A percentile compares a stretch with the other conserved stretches of the same genome.
These are phyloP conservation scores for Neonectria sp. DNA, from an alignment of 2,329 filamentous ascomycete species.

Conservation along the genomic window DNA sequence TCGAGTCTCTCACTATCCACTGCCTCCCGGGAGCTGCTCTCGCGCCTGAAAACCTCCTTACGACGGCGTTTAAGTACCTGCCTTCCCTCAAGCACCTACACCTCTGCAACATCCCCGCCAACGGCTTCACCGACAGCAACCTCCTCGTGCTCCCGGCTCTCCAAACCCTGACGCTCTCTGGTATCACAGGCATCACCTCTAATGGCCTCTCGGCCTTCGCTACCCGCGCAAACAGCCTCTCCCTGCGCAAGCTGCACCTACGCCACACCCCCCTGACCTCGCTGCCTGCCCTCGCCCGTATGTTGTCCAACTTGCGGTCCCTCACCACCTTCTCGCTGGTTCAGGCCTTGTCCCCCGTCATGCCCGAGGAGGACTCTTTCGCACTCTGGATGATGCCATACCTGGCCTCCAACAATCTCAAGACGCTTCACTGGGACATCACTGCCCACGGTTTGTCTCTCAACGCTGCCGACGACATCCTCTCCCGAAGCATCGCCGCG, in stretches of 20 bases:
- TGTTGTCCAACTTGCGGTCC: slow-evolving; percentile 68
- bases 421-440: slow-evolving; percentile 76
- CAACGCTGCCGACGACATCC: slow-evolving; percentile 70
- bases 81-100: slow-evolving; percentile 72
- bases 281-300: slow-evolving; percentile 70
- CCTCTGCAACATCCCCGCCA: slow-evolving; percentile 69
- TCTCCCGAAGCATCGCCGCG: slow-evolving; percentile 74
- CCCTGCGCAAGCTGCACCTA: slow-evolving; percentile 66
- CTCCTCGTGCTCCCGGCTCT: slow-evolving; percentile 70
- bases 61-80: slow-evolving; percentile 64
- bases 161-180: slow-evolving; percentile 68
- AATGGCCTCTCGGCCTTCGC: slow-evolving; percentile 71
- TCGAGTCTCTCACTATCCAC: slow-evolving; percentile 71
- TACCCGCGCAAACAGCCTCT: slow-evolving; percentile 61
- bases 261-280: slow-evolving; percentile 71
- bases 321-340: slow-evolving; percentile 68
- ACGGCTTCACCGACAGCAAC: slow-evolving; percentile 70
- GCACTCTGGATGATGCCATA: slow-evolving; percentile 75
- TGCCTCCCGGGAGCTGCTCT: slow-evolving; percentile 70
- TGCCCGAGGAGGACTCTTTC: slow-evolving; percentile 68
- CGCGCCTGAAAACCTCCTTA: slow-evolving; percentile 67
- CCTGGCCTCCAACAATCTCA: slow-evolving; percentile 68
- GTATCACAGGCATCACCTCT: slow-evolving; percentile 70
- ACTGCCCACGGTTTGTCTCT: slow-evolving; percentile 62
- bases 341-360: slow-evolving; percentile 68